phyloP scores from a whole-genome alignment of 2,329 filamentous ascomycete genomes.

The Cladophialophora bantiana region DNA sequence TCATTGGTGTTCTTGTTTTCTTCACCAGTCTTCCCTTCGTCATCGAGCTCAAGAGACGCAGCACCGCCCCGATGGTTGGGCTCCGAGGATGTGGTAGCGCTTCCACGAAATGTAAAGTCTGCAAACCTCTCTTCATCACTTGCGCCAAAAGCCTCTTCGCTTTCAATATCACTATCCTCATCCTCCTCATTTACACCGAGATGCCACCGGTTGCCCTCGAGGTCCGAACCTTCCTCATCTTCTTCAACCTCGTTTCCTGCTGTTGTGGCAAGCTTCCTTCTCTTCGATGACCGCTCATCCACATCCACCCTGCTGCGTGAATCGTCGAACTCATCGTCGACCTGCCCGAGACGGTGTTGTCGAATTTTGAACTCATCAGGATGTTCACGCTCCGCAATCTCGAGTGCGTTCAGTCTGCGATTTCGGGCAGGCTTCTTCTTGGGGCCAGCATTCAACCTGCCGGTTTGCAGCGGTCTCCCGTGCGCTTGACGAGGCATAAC shows the following conservation, averaged over 20 bases:
- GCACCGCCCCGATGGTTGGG: constrained; percentile 28
- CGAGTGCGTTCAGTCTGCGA: constrained; percentile 66
- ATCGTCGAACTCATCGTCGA: constrained; percentile 61
- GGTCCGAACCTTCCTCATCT: constrained; percentile 72
- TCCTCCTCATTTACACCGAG: constrained; percentile 73
- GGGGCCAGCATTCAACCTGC: constrained; percentile 40
- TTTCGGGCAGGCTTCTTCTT: constrained; percentile 47
- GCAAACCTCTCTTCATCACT: constrained; percentile 87
- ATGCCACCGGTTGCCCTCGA: constrained; percentile 84
- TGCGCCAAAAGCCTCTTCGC: constrained; percentile 83
- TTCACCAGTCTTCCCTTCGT: constrained; percentile 39
- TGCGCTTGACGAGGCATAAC: constrained; percentile 41
- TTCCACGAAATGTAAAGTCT: constrained; percentile 73
- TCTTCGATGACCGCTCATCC: constrained; percentile 49
- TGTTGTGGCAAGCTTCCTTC: constrained; percentile 43
- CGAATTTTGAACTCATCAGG: constrained; percentile 62
- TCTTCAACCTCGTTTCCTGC: constrained; percentile 51
- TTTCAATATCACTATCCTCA: constrained; percentile 73
- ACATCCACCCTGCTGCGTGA: constrained; percentile 44
- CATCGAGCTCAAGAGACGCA: constrained; percentile 53
- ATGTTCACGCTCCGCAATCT: constrained; percentile 67
- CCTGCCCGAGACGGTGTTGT: constrained; percentile 65
- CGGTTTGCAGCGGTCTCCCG: constrained; percentile 42
- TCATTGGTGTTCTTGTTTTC: constrained; percentile 44
- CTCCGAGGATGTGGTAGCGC: constrained; percentile 42